A percentile compares a stretch with the other conserved stretches of the same genome.
phyloP scores from a whole-genome alignment of 805 yeast genomes.

The Nakazawaea ernobii region DNA sequence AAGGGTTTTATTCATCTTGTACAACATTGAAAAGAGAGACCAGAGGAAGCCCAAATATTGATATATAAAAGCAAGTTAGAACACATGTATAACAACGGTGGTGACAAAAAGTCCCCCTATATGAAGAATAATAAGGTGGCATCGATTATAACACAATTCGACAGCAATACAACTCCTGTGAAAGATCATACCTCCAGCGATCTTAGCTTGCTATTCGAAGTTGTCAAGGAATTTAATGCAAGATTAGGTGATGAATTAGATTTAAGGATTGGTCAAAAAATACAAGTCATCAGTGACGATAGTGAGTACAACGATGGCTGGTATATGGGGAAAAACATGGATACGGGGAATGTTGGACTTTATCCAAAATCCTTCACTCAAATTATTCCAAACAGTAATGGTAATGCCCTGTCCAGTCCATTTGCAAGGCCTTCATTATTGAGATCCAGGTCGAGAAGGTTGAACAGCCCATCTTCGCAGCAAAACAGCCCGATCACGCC shows the following conservation, averaged over 20 bases:
- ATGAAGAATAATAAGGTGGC: constrained; percentile 2
- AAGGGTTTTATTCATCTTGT: background rate
- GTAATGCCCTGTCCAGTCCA: background rate
- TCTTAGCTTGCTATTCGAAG: constrained; percentile 31
- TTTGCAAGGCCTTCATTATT: constrained; percentile 36
- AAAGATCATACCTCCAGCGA: constrained; percentile 10
- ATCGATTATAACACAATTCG: constrained; percentile 9
- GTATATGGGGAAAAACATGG: constrained; percentile 83
- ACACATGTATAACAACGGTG: background rate
- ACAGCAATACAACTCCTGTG: background rate
- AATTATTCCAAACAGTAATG: constrained; percentile 23
- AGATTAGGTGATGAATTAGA: constrained; percentile 87
- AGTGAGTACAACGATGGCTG: constrained; percentile 94
- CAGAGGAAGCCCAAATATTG: background rate
- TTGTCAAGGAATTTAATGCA: constrained; percentile 82
- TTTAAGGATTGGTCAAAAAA: constrained; percentile 73
- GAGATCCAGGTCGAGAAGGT: constrained; percentile 56
- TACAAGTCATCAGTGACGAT: constrained; percentile 90
- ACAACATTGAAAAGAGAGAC: background rate
- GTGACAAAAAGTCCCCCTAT: background rate
- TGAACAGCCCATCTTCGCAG: constrained; percentile 20
- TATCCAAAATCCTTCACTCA: constrained; percentile 90
- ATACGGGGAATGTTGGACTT: constrained; percentile 72
- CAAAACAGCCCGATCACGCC: constrained; percentile 11
- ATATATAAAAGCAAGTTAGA: background rate